Conservation (phyloP, 176 grass and related monocot genomes). For the Eragrostis nindensis region DNA sequence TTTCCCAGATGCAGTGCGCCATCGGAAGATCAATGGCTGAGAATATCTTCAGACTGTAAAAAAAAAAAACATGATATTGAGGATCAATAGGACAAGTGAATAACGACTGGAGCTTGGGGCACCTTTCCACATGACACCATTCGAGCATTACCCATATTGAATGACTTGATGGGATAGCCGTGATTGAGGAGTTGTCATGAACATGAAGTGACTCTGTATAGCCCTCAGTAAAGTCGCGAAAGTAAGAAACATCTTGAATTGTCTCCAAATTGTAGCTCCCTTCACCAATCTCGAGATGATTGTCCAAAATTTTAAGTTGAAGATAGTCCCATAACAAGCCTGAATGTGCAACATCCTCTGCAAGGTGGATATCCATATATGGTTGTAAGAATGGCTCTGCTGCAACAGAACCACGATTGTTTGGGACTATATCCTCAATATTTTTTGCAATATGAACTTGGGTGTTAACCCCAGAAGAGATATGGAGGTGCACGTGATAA, state of each 20-base stretch:
- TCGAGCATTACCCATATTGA: accelerated
- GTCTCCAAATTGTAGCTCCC: not conserved
- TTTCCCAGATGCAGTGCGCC: not conserved
- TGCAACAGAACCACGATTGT: not conserved
- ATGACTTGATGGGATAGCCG: not conserved
- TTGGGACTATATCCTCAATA: not conserved
- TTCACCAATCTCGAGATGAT: not conserved
- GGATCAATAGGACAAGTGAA: too few relatives aligned
- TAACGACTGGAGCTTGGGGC: not conserved
- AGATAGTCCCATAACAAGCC: not conserved
- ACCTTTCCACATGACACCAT: slow-evolving; percentile 25
- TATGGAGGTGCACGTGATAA: not conserved
- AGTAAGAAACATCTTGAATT: accelerated
- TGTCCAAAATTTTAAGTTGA: not conserved
- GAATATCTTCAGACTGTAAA: not conserved
- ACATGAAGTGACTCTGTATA: not conserved
- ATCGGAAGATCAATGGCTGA: not conserved
- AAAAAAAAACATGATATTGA: too few relatives aligned
- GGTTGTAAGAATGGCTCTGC: not conserved
- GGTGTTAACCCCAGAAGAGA: not conserved
- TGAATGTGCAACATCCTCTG: not conserved
- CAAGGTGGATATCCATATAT: not conserved
- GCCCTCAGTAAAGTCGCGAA: not conserved
- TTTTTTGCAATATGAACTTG: too few relatives aligned
- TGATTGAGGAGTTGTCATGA: slow-evolving; percentile 2